Base-by-base conservation (phyloP, 1,284 basidiomycete species). In the Pholiota adiposa region DNA sequence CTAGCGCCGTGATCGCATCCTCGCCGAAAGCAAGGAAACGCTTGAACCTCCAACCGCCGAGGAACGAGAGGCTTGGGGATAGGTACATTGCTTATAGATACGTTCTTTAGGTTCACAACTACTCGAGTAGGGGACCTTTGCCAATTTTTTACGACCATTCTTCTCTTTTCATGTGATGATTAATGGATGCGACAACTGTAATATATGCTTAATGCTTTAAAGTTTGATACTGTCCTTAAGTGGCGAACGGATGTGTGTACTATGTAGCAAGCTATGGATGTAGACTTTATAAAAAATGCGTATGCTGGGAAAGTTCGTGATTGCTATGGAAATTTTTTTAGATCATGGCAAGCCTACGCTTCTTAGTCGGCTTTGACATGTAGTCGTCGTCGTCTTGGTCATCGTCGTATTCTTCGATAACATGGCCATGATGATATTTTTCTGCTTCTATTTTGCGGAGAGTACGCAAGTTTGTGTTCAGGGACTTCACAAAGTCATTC, bases 401-500 rank as follows among this genome's bases (percentile, higher is more conserved):
- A 51, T 68, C 64, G 44, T 60, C 63, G 54, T 72, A 69, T 21
- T 74, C 74, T 27, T 73, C 70, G 14, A 70, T 67, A 16, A 60
- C 66, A 43, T 63, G 65, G 19, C 68, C 69, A 31, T 70, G 60
- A 49, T 69, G 67, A 50, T 70, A 58, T 48, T 70, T 67, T 53
- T 80, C 79, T 49, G 76, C 73, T 66, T 87, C 87, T 16, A 79
- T 67, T 69, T 84, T 85, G 31, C 87, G 86, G 60, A 91, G 70
- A 40, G 78, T 75, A n/a, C 85, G 82, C 46, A 91, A 75, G 59
- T 83, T 78, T 12, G 73, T 63, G 4, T 79, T 75, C 51, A 91
- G 71, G 3, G 83, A 82, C 69, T 83, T 88, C 65, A 87, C 77
- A 67, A 91, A 91, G 34, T 88, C 86, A 64, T 77, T 85, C 89